Percentiles rank a stretch among this genome's conserved stretches.
These are phyloP conservation scores for Auxenochlorella protothecoides DNA, from an alignment of 139 green algal species.

Conservation along the genomic window DNA sequence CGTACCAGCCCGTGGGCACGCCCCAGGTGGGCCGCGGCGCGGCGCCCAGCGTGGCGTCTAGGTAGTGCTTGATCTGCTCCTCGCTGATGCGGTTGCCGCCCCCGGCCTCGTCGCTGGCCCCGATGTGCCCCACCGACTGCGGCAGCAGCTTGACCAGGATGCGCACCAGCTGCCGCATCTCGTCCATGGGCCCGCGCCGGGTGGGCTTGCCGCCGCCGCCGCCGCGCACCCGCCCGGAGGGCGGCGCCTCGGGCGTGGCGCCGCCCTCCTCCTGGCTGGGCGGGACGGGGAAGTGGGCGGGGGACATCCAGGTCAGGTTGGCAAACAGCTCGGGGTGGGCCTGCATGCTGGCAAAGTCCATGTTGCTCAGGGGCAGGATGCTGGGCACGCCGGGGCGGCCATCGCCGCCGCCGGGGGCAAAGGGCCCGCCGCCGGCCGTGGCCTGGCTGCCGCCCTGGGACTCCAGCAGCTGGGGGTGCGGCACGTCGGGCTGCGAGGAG, in stretches of 20 bases:
- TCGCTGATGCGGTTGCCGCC: constrained; percentile 62
- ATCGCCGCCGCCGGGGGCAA: no score
- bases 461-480: constrained; percentile 5
- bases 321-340: no score
- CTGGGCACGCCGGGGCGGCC: no score
- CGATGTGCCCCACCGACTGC: constrained; percentile 32
- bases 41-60: constrained; percentile 53
- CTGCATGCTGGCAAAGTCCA: no score
- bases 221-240: constrained; percentile 1
- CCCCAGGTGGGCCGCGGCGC: constrained; percentile 65
- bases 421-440: no score
- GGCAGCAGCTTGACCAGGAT: constrained; percentile 72
- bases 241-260: not conserved
- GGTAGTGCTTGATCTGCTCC: constrained; percentile 61
- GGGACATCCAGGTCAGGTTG: no score
- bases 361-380: no score
- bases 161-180: constrained; percentile 80
- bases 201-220: constrained; percentile 18
- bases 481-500: constrained; percentile 31
- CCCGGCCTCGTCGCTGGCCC: constrained; percentile 41
- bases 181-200: constrained; percentile 74
- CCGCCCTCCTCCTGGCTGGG: not conserved
- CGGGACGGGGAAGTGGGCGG: no score
- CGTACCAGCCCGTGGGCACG: constrained; percentile 55
- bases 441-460: not conserved